Base-by-base conservation (phyloP, 2,329 filamentous ascomycete species). In the Penicillium olsonii region DNA sequence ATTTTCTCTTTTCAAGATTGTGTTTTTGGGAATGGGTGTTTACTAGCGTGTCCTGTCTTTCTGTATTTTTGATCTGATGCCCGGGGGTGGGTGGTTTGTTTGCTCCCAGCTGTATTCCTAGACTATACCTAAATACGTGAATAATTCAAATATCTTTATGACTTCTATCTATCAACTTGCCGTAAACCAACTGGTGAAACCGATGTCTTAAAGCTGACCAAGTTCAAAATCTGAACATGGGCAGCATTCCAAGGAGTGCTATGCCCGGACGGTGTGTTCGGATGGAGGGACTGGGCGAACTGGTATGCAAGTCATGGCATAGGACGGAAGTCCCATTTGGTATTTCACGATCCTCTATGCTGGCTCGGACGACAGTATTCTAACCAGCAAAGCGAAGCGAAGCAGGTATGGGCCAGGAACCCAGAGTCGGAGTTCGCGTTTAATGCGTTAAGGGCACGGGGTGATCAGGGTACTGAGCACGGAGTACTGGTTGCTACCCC, bases 281-380 rank as follows among this genome's bases (percentile, higher is more conserved):
- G n/a, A n/a, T n/a, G n/a, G n/a, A n/a, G n/a, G n/a, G n/a, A n/a
- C n/a, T n/a, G n/a, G n/a, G n/a, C n/a, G n/a, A n/a, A n/a, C n/a
- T n/a, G n/a, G n/a, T n/a, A n/a, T n/a, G 22, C 22, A 24, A 8
- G 8, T 24, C 22, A 24, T 24, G 22, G 17, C 2, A 18, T 11
- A 37, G n/a, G 26, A 48, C 53, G 56, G 45, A 63, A 63, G 60
- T 61, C 60, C 62, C 51, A 52, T 44, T 47, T 42, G 26, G 37
- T 56, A 50, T 52, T 54, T 47, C 45, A 52, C 22, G 37, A 17
- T 26, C 42, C 44, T 50, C 22, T 37, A 37, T 42, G 39, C 35
- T 45, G 38, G 19, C 46, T 20, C 34, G 6, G 39, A 26, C 19
- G 22, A 20, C 18, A 20, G 39, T 35, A 29, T 20, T 12, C 5